Base-by-base conservation (phyloP, 257 asterid genomes). In the Solanum ossicruentum region DNA sequence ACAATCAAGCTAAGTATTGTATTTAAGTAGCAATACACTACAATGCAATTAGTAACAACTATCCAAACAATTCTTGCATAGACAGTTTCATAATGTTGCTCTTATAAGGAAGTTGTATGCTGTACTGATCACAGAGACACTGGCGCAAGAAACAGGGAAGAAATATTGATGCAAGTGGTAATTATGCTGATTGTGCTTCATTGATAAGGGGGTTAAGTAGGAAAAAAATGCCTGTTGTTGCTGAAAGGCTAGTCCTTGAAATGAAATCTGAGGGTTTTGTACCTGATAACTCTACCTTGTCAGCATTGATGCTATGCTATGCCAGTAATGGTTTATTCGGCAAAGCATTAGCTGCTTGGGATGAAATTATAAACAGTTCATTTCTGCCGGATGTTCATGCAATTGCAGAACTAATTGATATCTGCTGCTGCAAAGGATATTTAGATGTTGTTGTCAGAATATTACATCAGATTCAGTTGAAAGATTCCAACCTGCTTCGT, bases 281-380 rank as follows among this genome's bases (percentile, higher is more conserved):
- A 79, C 87, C 83, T 49, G 88, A 88, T 45, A 52, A 60, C 60
- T 80, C 90, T 75, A 89, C 89, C 65, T 79, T 91, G 70, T 88
- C 98, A 58, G 75, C 87, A 28, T 79, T 88, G 86, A 85, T 94
- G 85, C 85, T 93, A 0, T 82, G 86, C 85, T 92, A 92, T 87
- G 94, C 94, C 36, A 47, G 47, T 43, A 90, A 88, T 82, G 93
- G 93, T 83, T 86, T 87, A 78, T 71, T 90, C 54, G 49, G 87
- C 51, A 83, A 91, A 89, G 95, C 93, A 57, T 77, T 83, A 69
- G 91, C 83, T 52, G 79, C 89, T 88, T 93, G 97, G 94, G 95
- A 92, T 87, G 93, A 91, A 86, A 88, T 93, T 65, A 36, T 95
- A 58, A 91, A 88, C 87, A 92, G 94, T 86, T 92, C 94, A 52